Percentiles rank a stretch among this genome's conserved stretches.
These are phyloP conservation scores for Nakazawaea wickerhamii DNA, from an alignment of 805 yeast genomes.

Conservation along the genomic window DNA sequence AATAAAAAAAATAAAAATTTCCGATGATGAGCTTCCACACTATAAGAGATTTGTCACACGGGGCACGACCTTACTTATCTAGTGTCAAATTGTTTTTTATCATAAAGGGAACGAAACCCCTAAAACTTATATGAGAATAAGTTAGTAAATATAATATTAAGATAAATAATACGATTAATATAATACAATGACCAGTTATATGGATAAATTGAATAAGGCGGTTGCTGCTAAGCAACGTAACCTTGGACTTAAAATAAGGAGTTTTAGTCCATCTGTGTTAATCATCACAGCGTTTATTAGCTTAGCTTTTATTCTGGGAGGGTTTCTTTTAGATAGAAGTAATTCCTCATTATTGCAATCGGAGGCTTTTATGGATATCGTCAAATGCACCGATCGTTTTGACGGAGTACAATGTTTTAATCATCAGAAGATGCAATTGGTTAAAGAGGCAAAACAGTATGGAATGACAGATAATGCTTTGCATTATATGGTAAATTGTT, in stretches of 20 bases:
- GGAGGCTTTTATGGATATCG: not conserved
- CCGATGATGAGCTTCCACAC: conserved; percentile 2
- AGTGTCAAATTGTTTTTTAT: no score
- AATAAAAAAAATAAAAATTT: conserved; percentile 9
- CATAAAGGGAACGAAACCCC: no score
- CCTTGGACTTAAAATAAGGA: not conserved
- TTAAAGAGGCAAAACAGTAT: not conserved
- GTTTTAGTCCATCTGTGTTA: not conserved
- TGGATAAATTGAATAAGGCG: no score
- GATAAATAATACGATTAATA: no score
- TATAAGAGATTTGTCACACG: no score
- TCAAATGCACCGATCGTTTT: not conserved
- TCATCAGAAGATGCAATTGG: not conserved
- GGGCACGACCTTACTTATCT: no score
- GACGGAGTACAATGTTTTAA: conserved; percentile 5
- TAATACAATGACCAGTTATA: no score
- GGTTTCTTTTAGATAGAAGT: not conserved
- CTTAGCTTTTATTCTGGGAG: not conserved
- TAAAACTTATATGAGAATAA: no score
- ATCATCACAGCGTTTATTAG: not conserved
- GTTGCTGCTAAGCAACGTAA: not conserved
- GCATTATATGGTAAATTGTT: conserved; percentile 20
- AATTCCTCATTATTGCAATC: not conserved
- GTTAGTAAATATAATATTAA: no score
- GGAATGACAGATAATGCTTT: conserved; percentile 8